These are phyloP conservation scores for Ensete glaucum DNA, from an alignment of 176 grass and related monocot genomes.

Conservation along the genomic window DNA sequence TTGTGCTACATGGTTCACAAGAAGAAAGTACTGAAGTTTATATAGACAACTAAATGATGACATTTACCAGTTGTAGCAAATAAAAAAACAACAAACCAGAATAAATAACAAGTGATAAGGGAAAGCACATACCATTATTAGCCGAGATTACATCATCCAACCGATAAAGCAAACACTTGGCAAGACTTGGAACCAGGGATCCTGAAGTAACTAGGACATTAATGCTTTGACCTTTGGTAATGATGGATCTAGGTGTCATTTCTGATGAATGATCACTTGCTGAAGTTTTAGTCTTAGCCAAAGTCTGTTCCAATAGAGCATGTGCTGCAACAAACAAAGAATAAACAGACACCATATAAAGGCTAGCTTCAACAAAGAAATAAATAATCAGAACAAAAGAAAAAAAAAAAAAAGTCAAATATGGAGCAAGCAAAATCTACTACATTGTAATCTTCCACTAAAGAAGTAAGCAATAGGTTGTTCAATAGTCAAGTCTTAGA, in stretches of 20 bases:
- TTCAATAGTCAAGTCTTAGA: too few relatives aligned
- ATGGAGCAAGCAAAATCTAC: too few relatives aligned
- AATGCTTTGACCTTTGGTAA: conserved; percentile 24
- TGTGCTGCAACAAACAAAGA: conserved; percentile 35
- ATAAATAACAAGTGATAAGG: not conserved
- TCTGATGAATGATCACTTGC: conserved; percentile 13
- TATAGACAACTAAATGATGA: too few relatives aligned
- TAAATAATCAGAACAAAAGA: not conserved
- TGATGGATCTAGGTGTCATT: not conserved
- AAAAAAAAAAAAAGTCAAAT: not conserved
- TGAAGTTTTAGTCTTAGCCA: conserved; percentile 26
- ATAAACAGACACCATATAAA: not conserved
- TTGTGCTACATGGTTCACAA: too few relatives aligned
- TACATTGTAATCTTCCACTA: too few relatives aligned
- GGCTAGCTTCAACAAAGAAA: not conserved
- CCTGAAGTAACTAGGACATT: conserved; percentile 85
- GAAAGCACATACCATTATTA: not conserved
- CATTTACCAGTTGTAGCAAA: not conserved
- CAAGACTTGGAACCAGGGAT: conserved; percentile 90
- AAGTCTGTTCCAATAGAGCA: conserved; percentile 47
- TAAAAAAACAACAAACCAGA: not conserved
- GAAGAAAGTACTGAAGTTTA: too few relatives aligned
- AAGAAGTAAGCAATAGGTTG: too few relatives aligned
- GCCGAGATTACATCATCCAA: conserved; percentile 49
- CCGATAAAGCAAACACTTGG: conserved; percentile 87